Conservation (phyloP, 129 eudicot genomes). For the Tanacetum coccineum region DNA sequence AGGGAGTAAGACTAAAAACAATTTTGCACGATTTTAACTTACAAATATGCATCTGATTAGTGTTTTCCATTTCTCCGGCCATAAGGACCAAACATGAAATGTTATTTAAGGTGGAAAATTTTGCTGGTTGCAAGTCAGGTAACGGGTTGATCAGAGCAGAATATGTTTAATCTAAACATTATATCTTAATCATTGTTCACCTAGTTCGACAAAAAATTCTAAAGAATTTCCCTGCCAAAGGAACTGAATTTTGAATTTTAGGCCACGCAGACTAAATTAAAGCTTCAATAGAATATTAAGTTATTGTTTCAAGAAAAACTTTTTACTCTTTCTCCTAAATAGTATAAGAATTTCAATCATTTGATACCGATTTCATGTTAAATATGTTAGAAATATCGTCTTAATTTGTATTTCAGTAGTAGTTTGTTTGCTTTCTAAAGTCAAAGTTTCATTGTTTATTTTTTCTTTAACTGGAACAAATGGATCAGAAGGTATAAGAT, state of each 20-base stretch:
- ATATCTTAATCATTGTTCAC: background rate
- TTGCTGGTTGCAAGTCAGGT: background rate
- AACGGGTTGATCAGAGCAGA: too few species aligned
- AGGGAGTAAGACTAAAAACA: too few species aligned
- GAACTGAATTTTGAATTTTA: slow-evolving; percentile 3
- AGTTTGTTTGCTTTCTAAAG: too few species aligned
- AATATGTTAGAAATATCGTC: background rate
- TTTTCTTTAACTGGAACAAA: background rate
- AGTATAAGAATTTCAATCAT: background rate
- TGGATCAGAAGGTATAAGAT: background rate
- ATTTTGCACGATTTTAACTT: too few species aligned
- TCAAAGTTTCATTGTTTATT: slow-evolving; percentile 3
- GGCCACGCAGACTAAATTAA: background rate
- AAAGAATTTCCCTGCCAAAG: background rate
- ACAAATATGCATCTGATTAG: too few species aligned
- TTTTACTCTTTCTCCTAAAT: background rate
- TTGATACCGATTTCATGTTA: background rate
- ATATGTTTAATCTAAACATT: too few species aligned
- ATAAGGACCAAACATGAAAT: too few species aligned
- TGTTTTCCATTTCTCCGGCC: too few species aligned
- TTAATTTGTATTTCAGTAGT: too few species aligned
- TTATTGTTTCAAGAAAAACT: background rate
- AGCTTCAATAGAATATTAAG: background rate
- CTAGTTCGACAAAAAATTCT: background rate
- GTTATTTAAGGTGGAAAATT: too few species aligned